These are phyloP conservation scores for Hypoxylon sp. DNA, from an alignment of 2,329 filamentous ascomycete genomes.

Conservation along the genomic window DNA sequence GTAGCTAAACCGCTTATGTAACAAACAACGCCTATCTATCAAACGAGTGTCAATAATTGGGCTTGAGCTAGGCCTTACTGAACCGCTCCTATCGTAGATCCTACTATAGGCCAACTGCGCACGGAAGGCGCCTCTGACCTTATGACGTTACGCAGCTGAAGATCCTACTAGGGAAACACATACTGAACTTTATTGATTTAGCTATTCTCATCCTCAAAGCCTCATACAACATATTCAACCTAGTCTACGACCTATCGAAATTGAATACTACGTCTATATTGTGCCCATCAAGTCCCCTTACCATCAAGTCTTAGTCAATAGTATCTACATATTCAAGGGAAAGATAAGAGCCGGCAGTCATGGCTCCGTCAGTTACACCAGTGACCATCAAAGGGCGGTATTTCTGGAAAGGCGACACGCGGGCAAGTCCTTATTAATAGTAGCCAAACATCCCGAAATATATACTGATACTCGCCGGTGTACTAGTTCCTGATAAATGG, in stretches of 20 bases:
- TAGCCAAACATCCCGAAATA: neutral
- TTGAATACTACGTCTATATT: conserved; percentile 1
- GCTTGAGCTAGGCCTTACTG: neutral
- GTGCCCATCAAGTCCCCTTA: neutral
- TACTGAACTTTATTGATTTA: neutral
- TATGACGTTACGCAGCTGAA: conserved; percentile 21
- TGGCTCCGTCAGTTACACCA: conserved; percentile 35
- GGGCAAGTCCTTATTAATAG: conserved; percentile 36
- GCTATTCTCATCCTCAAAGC: conserved; percentile 2
- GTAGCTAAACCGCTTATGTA: conserved; percentile 19
- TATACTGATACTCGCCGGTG: neutral
- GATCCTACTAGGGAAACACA: neutral
- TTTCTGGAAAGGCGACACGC: conserved; percentile 43
- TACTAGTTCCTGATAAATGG: conserved; percentile 49
- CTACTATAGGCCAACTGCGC: conserved; percentile 19
- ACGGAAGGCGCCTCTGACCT: conserved; percentile 30
- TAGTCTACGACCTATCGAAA: neutral
- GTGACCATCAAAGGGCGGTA: conserved; percentile 45
- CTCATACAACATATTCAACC: neutral
- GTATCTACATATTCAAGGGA: conserved; percentile 4
- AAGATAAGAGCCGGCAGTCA: conserved; percentile 19
- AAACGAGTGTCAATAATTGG: conserved; percentile 19
- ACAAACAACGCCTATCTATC: neutral
- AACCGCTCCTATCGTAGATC: conserved; percentile 18
- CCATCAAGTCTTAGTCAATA: neutral